Evolutionary conservation across 2,329 filamentous ascomycete species (phyloP), one percentile per base, ranked within the genome.

Genomic region (Pseudodiploospora longispora): DNA sequence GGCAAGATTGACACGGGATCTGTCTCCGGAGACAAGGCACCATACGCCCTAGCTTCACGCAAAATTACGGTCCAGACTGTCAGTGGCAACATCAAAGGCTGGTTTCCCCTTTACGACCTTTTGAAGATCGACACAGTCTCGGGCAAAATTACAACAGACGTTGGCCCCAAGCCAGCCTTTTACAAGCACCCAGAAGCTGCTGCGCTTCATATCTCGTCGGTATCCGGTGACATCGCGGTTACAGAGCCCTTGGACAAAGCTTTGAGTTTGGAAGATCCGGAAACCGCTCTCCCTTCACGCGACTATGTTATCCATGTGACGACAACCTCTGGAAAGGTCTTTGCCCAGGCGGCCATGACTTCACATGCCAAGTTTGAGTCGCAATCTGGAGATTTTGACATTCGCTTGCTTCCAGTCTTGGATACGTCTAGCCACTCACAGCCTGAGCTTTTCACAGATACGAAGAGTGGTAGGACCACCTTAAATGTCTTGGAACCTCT

Each of bases 21-120:
- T 10, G 41, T 52, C 12, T 54, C 54, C 41, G 55, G 60, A 19
- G 51, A 49, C 10, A 43, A 55, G 8, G 48, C 54, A 6, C 59
- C 65, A 1, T 76, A 71, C 55, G 49, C 51, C 6, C 58, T 78
- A 38, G 57, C 66, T 43, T 68, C 69, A 1, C 65, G 70, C 30
- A 52, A 63, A 40, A 66, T 73, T 44, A 54, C 61, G 29, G 61
- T 72, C 10, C 50, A 55, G 28, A 71, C 73, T 12, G 63, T 66
- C 3, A 65, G 70, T 1, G 71, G 70, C 6, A 40, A 57, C 10
- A 67, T 79, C 48, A 47, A 47, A 10, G 75, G 75, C 30, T 67
- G 64, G 55, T 77, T 71, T 62, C 71, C 75, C 1, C 60, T 78
- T 1, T 72, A 69, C 54, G 71, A 76, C 52, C 57, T 66, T 30